Conservation (phyloP, 805 yeast genomes). For the Myxozyma nipponensis region DNA sequence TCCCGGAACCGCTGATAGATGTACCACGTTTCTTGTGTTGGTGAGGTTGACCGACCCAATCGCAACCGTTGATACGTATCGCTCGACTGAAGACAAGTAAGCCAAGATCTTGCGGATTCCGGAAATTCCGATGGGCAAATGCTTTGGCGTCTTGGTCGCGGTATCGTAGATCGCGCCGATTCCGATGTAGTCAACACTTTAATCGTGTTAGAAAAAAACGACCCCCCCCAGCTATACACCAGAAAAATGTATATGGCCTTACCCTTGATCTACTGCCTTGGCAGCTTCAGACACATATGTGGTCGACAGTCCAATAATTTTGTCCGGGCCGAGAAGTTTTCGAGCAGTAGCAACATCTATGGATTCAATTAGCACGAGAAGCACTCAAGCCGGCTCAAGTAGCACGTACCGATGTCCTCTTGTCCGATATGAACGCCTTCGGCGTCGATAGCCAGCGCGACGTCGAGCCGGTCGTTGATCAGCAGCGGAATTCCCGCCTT, state of each 20-base stretch:
- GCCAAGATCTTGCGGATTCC: conserved; percentile 56
- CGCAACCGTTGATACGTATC: conserved; percentile 55
- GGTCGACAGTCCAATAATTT: conserved; percentile 77
- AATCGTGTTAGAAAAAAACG: no score
- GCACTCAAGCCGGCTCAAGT: background rate
- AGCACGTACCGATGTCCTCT: conserved; percentile 60
- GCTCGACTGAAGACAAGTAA: conserved; percentile 21
- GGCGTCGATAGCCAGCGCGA: conserved; percentile 83
- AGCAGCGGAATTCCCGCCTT: conserved; percentile 65
- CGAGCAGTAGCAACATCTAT: conserved; percentile 50
- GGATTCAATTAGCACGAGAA: conserved; percentile 29
- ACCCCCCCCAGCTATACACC: background rate
- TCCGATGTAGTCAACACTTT: conserved; percentile 73
- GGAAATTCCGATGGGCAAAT: conserved; percentile 61
- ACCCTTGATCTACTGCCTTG: conserved; percentile 45
- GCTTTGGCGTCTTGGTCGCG: conserved; percentile 58
- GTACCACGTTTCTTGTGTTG: conserved; percentile 58
- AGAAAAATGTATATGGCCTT: conserved; percentile 35
- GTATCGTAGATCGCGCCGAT: conserved; percentile 78
- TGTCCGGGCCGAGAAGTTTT: conserved; percentile 62
- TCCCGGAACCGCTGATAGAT: conserved; percentile 44
- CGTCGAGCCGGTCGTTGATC: conserved; percentile 83
- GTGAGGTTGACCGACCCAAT: conserved; percentile 73
- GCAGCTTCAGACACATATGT: conserved; percentile 54
- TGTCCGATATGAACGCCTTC: conserved; percentile 94